phyloP scores from a whole-genome alignment of 345 rosid species.

The Alliaria petiolata region DNA sequence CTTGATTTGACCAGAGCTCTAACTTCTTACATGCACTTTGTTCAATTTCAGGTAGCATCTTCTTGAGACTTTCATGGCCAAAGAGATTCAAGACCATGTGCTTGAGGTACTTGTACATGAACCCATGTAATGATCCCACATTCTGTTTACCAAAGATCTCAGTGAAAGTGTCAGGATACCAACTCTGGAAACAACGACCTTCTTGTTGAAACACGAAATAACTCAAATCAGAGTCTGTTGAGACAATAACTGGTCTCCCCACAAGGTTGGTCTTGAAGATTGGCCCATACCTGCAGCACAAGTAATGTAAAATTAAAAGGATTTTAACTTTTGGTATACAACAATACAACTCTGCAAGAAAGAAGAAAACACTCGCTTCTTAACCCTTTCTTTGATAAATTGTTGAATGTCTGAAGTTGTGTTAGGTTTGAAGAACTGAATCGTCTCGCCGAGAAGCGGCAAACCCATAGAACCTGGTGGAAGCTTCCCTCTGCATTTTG shows the following conservation, averaged over 20 bases:
- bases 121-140: constrained; percentile 81
- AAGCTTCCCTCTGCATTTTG: constrained; percentile 77
- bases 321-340: not conserved
- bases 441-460: constrained; percentile 81
- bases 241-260: constrained; percentile 74
- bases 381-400: constrained; percentile 63
- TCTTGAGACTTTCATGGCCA: constrained; percentile 73
- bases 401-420: constrained; percentile 57
- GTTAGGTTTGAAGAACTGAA: constrained; percentile 68
- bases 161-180: constrained; percentile 96
- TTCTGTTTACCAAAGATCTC: constrained; percentile 82
- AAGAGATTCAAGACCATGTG: constrained; percentile 80
- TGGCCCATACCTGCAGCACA: constrained; percentile 65
- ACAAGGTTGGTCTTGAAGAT: constrained; percentile 79
- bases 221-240: constrained; percentile 85
- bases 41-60: constrained; percentile 81
- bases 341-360: constrained; percentile 45
- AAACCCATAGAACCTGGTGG: constrained; percentile 97
- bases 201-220: constrained; percentile 84
- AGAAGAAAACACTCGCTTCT: constrained; percentile 44
- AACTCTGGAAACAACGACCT: constrained; percentile 80
- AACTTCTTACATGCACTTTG: constrained; percentile 44
- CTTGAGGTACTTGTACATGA: constrained; percentile 81
- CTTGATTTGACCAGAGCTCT: constrained; percentile 54
- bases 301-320: not conserved